phyloP scores from a whole-genome alignment of 176 grass and related monocot genomes.

The Zoysia japonica region DNA sequence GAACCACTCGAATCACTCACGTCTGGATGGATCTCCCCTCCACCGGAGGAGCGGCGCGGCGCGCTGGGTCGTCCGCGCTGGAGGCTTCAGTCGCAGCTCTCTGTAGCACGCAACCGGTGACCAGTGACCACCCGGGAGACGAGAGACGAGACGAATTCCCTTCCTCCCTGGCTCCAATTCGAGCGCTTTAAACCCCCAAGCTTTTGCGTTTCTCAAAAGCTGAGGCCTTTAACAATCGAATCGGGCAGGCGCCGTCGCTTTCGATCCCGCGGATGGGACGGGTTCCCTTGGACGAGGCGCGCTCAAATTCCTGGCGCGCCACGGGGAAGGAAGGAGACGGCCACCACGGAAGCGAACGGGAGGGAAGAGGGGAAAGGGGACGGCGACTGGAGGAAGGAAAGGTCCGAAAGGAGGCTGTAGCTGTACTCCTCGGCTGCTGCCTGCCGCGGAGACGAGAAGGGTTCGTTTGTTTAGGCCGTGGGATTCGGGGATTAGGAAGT shows the following conservation, averaged over 20 bases:
- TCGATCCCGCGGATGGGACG: slow-evolving; percentile 31
- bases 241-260: slow-evolving; percentile 28
- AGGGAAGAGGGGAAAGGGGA: not conserved
- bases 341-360: not conserved
- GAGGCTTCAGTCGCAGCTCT: not conserved
- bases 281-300: slow-evolving; percentile 26
- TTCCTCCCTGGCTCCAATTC: not conserved
- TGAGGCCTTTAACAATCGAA: slow-evolving; percentile 10
- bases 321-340: not conserved
- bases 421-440: not conserved
- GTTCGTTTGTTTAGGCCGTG: not conserved
- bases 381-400: not conserved
- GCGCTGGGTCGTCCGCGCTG: not conserved
- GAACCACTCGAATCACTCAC: not conserved
- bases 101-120: slow-evolving; percentile 27
- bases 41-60: not conserved
- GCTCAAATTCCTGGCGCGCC: slow-evolving; percentile 32
- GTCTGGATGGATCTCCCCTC: not conserved
- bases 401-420: not conserved
- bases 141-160: slow-evolving; percentile 12
- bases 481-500: not conserved
- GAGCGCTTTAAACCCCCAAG: slow-evolving; percentile 14
- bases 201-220: slow-evolving; percentile 24
- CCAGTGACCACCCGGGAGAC: not conserved
- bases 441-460: not conserved